Evolutionary conservation across 164 flowering plant genomes (phyloP).

Genomic region (Magnolia officinalis): DNA sequence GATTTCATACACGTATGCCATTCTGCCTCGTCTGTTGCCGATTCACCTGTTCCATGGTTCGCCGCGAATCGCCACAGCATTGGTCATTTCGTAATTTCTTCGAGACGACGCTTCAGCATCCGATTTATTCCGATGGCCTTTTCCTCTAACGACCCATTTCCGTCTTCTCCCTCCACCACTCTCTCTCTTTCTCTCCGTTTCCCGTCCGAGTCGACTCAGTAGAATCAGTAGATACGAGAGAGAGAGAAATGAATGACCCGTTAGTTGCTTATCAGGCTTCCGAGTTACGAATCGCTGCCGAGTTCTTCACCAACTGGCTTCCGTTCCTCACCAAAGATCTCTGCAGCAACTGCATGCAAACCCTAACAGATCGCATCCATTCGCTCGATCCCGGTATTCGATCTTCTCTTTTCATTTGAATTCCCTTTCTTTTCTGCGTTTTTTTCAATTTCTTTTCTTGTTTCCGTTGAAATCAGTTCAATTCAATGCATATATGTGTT

Average conservation of each 20-base stretch:
- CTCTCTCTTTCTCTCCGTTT: neutral
- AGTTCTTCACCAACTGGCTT: slow-evolving; percentile 67
- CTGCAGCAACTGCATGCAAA: slow-evolving; percentile 47
- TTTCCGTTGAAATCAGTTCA: neutral
- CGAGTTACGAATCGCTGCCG: slow-evolving; percentile 68
- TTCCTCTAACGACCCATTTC: neutral
- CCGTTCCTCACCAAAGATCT: slow-evolving; percentile 70
- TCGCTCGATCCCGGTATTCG: slow-evolving; percentile 44
- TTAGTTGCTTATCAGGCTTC: slow-evolving; percentile 40
- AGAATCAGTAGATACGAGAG: neutral
- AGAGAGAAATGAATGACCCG: slow-evolving; percentile 36
- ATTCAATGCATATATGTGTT: neutral
- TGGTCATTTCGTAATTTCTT: no score
- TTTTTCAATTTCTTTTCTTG: neutral
- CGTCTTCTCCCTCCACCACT: neutral
- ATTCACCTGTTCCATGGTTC: no score
- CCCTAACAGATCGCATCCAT: slow-evolving; percentile 48
- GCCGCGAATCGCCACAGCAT: no score
- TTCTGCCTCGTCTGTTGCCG: no score
- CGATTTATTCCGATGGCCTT: no score
- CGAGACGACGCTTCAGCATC: no score
- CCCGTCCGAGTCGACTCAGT: neutral
- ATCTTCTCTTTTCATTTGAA: neutral
- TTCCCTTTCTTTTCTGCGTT: neutral
- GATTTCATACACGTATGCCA: no score